Conservation (phyloP, 495 filamentous ascomycete species). For the Aspergillus avenaceus region DNA sequence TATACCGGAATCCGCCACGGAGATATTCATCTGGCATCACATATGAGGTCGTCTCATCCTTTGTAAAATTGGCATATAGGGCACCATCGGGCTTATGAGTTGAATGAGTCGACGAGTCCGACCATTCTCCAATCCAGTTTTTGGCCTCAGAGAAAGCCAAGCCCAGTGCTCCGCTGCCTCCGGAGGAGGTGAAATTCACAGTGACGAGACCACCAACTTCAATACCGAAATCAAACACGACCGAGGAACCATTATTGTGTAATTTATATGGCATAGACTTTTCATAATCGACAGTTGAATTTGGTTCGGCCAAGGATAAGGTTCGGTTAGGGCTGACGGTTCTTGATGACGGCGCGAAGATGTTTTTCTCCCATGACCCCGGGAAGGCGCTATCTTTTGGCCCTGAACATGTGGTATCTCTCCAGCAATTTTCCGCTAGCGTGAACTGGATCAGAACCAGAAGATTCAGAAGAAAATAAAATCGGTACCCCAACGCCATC, state of each 20-base stretch:
- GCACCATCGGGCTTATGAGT: constrained; percentile 49
- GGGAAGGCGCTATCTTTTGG: constrained; percentile 49
- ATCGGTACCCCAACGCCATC: constrained; percentile 17
- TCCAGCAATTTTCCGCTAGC: constrained; percentile 48
- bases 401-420: constrained; percentile 51
- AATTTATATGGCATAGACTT: constrained; percentile 31
- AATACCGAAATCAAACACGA: constrained; percentile 56
- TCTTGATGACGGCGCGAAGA: constrained; percentile 52
- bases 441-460: constrained; percentile 14
- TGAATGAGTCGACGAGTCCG: constrained; percentile 57
- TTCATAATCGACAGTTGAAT: constrained; percentile 20
- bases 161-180: constrained; percentile 43
- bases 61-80: constrained; percentile 48
- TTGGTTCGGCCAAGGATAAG: constrained; percentile 32
- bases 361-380: constrained; percentile 58
- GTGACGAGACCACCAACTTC: constrained; percentile 56
- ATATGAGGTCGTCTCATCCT: constrained; percentile 39
- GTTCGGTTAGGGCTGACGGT: constrained; percentile 47
- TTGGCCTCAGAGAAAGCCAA: constrained; percentile 61
- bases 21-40: constrained; percentile 49
- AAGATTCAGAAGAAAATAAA: constrained; percentile 9
- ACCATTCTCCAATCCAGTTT: constrained; percentile 58
- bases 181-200: constrained; percentile 42
- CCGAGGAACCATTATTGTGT: constrained; percentile 39
- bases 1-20: constrained; percentile 58